Evolutionary conservation across 495 filamentous ascomycete genomes (phyloP).

Genomic region (Apodospora peruviana): DNA sequence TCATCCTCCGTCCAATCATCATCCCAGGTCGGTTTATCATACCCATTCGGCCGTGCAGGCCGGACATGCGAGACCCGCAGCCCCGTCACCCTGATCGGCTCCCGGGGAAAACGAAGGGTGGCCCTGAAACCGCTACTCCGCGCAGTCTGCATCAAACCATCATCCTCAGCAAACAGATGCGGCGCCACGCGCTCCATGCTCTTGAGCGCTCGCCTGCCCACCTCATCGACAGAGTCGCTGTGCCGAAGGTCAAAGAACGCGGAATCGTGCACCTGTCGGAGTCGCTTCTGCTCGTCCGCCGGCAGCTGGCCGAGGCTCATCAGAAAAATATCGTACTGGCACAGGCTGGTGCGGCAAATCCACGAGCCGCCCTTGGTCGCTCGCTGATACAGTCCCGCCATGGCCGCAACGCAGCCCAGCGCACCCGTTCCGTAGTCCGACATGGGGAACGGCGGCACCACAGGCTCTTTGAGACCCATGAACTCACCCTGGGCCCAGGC

Average conservation of each 20-base stretch:
- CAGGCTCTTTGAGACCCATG: constrained; percentile 64
- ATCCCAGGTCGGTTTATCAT: constrained; percentile 48
- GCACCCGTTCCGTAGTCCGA: constrained; percentile 72
- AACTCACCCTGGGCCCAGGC: constrained; percentile 70
- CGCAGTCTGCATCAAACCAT: constrained; percentile 36
- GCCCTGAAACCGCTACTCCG: constrained; percentile 46
- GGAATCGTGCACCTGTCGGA: constrained; percentile 47
- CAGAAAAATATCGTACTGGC: constrained; percentile 65
- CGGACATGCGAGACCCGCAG: constrained; percentile 49
- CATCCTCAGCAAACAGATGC: constrained; percentile 36
- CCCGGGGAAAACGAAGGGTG: constrained; percentile 44
- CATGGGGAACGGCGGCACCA: constrained; percentile 78
- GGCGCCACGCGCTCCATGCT: constrained; percentile 52
- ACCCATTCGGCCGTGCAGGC: constrained; percentile 53
- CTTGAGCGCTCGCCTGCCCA: constrained; percentile 58
- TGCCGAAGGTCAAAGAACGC: constrained; percentile 64
- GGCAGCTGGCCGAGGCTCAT: constrained; percentile 58
- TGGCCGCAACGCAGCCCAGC: constrained; percentile 59
- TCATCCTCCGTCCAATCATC: constrained; percentile 40
- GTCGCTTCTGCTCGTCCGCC: constrained; percentile 47
- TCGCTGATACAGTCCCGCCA: constrained; percentile 57
- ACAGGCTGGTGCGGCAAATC: constrained; percentile 51
- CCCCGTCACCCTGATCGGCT: constrained; percentile 46
- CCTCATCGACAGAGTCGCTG: constrained; percentile 66
- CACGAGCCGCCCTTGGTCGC: constrained; percentile 60